These are phyloP conservation scores for Phytophthora syringae DNA, from an alignment of 352 stramenopile species.

Conservation along the genomic window DNA sequence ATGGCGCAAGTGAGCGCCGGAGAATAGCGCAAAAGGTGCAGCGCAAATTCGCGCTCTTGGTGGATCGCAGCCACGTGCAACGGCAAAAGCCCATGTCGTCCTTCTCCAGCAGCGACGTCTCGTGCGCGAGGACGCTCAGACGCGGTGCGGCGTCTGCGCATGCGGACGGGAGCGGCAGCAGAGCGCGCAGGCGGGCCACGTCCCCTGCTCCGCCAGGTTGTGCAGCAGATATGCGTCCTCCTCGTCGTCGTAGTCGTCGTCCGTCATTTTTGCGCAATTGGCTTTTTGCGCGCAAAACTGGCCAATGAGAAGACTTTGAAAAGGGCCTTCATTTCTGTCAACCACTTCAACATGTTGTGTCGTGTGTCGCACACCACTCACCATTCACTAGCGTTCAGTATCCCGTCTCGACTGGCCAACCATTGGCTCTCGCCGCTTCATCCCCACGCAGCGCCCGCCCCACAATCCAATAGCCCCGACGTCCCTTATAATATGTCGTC, in stretches of 20 bases:
- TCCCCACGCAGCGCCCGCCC: too few relatives aligned
- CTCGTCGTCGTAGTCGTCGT: constrained; percentile 53
- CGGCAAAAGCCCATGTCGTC: constrained; percentile 86
- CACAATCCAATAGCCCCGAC: neutral
- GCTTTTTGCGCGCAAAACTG: too few relatives aligned
- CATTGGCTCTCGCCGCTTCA: constrained; percentile 11
- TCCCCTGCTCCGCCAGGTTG: constrained; percentile 65
- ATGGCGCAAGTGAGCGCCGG: constrained; percentile 70
- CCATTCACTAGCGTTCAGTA: too few relatives aligned
- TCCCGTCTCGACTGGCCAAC: neutral
- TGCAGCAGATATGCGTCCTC: constrained; percentile 60
- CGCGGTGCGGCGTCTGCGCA: constrained; percentile 13
- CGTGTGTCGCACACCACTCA: too few relatives aligned
- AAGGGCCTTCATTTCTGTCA: too few relatives aligned
- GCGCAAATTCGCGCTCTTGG: constrained; percentile 44
- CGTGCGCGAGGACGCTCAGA: constrained; percentile 52
- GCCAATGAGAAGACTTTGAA: too few relatives aligned
- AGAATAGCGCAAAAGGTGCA: constrained; percentile 70
- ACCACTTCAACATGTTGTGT: too few relatives aligned
- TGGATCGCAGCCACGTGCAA: constrained; percentile 79
- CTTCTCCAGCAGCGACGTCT: constrained; percentile 74
- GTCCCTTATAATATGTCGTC: constrained; percentile 32
- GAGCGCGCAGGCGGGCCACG: constrained; percentile 48
- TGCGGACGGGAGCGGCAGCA: constrained; percentile 44
- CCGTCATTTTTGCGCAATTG: constrained; percentile 10